These are phyloP conservation scores for Chaetomium fimeti DNA, from an alignment of 495 filamentous ascomycete genomes.

Conservation along the genomic window DNA sequence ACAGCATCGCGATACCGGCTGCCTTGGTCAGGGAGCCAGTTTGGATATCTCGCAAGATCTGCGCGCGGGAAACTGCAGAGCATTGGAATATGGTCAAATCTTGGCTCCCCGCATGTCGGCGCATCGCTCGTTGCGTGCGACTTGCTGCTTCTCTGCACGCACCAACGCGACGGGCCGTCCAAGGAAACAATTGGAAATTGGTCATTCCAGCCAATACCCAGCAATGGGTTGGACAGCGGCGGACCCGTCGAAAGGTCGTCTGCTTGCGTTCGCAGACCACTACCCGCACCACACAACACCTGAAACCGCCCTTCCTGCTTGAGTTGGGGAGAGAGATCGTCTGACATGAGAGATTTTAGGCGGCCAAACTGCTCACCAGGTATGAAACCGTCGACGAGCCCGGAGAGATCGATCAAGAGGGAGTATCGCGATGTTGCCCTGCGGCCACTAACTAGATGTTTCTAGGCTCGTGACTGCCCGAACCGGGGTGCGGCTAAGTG, in stretches of 20 bases:
- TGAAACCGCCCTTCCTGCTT: slow-evolving; percentile 26
- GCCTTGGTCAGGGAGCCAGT: slow-evolving; percentile 8
- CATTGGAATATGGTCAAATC: slow-evolving; percentile 9
- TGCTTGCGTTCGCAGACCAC: slow-evolving; percentile 12
- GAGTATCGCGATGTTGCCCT: slow-evolving; percentile 19
- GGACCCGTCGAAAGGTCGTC: not conserved
- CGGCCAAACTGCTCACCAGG: slow-evolving; percentile 52
- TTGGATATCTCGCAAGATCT: not conserved
- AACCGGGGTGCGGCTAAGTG: slow-evolving; percentile 91
- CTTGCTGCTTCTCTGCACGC: not conserved
- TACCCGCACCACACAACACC: slow-evolving; percentile 21
- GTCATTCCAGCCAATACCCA: not conserved
- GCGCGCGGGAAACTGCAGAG: slow-evolving; percentile 1
- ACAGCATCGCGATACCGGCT: slow-evolving; percentile 3
- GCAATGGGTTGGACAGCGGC: not conserved
- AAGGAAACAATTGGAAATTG: not conserved
- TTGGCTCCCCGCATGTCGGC: slow-evolving; percentile 2
- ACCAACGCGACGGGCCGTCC: not conserved
- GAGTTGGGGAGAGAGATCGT: slow-evolving; percentile 38
- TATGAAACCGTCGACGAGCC: slow-evolving; percentile 40
- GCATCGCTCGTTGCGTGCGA: not conserved
- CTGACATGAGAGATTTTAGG: slow-evolving; percentile 49
- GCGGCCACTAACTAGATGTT: slow-evolving; percentile 27
- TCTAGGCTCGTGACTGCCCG: slow-evolving; percentile 87
- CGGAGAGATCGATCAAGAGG: slow-evolving; percentile 23